Evolutionary conservation across 768 basidiomycete genomes (phyloP).

Genomic region (Lactarius tabidus): DNA sequence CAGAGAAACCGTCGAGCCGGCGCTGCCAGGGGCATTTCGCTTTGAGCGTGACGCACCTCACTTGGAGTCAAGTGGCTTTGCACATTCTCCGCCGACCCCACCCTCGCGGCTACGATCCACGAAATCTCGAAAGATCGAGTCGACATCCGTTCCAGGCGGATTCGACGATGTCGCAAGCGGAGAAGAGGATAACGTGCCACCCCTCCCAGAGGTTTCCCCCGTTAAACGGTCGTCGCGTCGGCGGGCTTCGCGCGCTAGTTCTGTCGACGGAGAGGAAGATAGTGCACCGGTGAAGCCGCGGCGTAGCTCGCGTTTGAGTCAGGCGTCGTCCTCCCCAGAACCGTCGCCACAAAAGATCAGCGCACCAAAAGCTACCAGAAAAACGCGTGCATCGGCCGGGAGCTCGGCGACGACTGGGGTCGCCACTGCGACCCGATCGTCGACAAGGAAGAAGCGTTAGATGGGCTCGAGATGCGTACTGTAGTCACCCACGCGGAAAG

Average conservation of each 20-base stretch:
- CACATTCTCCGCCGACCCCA: slow-evolving; percentile 21
- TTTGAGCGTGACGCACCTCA: slow-evolving; percentile 3
- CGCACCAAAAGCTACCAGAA: slow-evolving; percentile 14
- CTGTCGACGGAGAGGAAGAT: slow-evolving; percentile 18
- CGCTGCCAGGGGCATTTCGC: slow-evolving; percentile 18
- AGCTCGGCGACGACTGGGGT: slow-evolving; percentile 27
- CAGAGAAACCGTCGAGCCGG: slow-evolving; percentile 17
- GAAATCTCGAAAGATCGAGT: slow-evolving; percentile 18
- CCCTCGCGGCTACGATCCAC: slow-evolving; percentile 16
- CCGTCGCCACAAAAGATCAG: slow-evolving; percentile 23
- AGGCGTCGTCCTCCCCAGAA: slow-evolving; percentile 23
- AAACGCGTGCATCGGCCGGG: slow-evolving; percentile 10
- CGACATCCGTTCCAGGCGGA: slow-evolving; percentile 17
- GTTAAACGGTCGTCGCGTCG: slow-evolving; percentile 22
- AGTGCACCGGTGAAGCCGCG: slow-evolving; percentile 2
- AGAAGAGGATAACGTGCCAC: slow-evolving; percentile 24
- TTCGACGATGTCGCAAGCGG: slow-evolving; percentile 20
- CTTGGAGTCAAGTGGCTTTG: background rate
- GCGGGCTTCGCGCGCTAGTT: slow-evolving; percentile 11
- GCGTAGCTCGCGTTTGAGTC: slow-evolving; percentile 26
- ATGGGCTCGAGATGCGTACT: background rate
- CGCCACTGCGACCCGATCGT: slow-evolving; percentile 13
- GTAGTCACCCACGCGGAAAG: background rate
- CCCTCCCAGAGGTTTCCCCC: slow-evolving; percentile 16
- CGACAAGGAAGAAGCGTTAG: slow-evolving; percentile 20